Conservation (phyloP, 768 basidiomycete species). For the Lactifluus hygrophoroides region DNA sequence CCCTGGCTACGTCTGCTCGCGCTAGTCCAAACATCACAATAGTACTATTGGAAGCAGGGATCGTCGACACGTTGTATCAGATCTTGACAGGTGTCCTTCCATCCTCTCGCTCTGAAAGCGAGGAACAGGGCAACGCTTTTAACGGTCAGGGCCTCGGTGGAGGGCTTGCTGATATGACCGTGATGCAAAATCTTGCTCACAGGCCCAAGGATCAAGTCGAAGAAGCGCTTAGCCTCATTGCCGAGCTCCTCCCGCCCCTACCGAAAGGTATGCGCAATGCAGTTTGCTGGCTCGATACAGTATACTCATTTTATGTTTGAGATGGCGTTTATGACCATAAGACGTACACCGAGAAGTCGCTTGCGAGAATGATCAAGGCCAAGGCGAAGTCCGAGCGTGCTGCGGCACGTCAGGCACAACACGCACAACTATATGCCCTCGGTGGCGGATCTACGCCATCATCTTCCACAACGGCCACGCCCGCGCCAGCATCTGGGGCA, state of each 20-base stretch:
- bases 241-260: slow-evolving; percentile 87
- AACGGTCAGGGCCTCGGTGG: slow-evolving; percentile 77
- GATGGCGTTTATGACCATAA: slow-evolving; percentile 96
- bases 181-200: slow-evolving; percentile 95
- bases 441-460: slow-evolving; percentile 6
- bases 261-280: slow-evolving; percentile 63
- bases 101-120: slow-evolving; percentile 42
- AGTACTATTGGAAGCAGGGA: slow-evolving; percentile 81
- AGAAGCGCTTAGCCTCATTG: slow-evolving; percentile 81
- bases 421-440: slow-evolving; percentile 7
- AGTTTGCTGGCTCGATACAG: neutral
- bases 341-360: slow-evolving; percentile 78
- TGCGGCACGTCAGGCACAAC: slow-evolving; percentile 48
- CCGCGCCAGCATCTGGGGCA: slow-evolving; percentile 29
- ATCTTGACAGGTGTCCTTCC: slow-evolving; percentile 93
- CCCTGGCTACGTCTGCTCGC: slow-evolving; percentile 79
- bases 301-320: slow-evolving; percentile 24
- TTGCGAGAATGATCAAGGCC: slow-evolving; percentile 67
- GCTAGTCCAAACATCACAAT: slow-evolving; percentile 84
- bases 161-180: slow-evolving; percentile 90
- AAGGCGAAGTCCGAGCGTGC: slow-evolving; percentile 78
- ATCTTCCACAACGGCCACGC: slow-evolving; percentile 15
- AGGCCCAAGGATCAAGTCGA: slow-evolving; percentile 96
- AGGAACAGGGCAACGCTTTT: slow-evolving; percentile 52
- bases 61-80: slow-evolving; percentile 88